These are phyloP conservation scores for Chamaecrista fasciculata DNA, from an alignment of 306 rosid species.

Conservation along the genomic window DNA sequence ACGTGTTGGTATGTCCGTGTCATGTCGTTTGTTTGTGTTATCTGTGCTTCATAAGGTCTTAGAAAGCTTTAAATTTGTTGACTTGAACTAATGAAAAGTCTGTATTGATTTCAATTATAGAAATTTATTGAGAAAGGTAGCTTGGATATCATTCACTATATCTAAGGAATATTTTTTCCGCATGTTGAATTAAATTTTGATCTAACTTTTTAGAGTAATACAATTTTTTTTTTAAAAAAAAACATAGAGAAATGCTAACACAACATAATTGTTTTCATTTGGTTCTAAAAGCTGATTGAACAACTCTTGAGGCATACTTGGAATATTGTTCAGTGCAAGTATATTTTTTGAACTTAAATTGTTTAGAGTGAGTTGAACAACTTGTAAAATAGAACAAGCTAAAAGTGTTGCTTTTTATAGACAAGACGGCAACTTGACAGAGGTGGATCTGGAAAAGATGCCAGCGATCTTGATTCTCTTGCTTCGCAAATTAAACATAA, in stretches of 20 bases:
- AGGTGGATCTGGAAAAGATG: conserved; percentile 52
- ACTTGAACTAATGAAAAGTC: conserved; percentile 6
- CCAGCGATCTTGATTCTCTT: conserved; percentile 61
- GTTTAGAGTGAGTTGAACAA: conserved; percentile 1
- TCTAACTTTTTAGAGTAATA: background rate
- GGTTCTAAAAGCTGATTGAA: too few species aligned
- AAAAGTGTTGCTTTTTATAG: conserved; percentile 37
- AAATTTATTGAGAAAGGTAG: conserved; percentile 22
- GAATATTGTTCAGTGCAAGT: conserved; percentile 4
- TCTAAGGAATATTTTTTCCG: background rate
- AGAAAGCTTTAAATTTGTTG: background rate
- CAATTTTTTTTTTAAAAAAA: conserved; percentile 12
- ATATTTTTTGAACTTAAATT: conserved; percentile 8
- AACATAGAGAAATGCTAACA: too few species aligned
- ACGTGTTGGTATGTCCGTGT: too few species aligned
- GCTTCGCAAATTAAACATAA: conserved; percentile 59
- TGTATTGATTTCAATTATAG: conserved; percentile 13
- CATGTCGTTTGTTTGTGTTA: too few species aligned
- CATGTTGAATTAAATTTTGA: background rate
- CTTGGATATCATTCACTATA: conserved; percentile 4
- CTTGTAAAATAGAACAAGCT: background rate
- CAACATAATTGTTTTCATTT: too few species aligned
- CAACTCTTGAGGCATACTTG: conserved; percentile 22
- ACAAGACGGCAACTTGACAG: conserved; percentile 59
- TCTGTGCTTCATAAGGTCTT: too few species aligned